Evolutionary conservation across 2,329 filamentous ascomycete genomes (phyloP).

Genomic region (Pseudocercospora cruenta): DNA sequence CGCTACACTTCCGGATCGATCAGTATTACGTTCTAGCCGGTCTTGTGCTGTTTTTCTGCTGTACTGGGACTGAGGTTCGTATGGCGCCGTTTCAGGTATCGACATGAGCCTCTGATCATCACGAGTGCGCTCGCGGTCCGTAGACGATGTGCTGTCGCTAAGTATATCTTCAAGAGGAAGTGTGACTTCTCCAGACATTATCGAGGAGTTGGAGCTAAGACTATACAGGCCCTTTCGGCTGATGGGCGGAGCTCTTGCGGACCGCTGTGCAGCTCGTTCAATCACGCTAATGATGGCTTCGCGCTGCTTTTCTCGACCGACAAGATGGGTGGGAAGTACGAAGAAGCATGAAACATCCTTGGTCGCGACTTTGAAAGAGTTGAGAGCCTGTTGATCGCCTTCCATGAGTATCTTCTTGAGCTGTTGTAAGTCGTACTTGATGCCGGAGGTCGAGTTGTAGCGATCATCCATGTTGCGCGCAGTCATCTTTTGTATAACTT

Average conservation of each 20-base stretch:
- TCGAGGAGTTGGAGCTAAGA: slow-evolving; percentile 52
- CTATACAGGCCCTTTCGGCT: slow-evolving; percentile 49
- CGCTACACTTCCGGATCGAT: slow-evolving; percentile 22
- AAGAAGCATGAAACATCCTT: slow-evolving; percentile 93
- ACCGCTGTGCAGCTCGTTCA: slow-evolving; percentile 72
- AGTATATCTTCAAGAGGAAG: slow-evolving; percentile 46
- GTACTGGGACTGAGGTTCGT: slow-evolving; percentile 22
- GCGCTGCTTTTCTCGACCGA: slow-evolving; percentile 76
- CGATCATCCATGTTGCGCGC: slow-evolving; percentile 84
- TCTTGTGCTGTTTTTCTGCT: slow-evolving; percentile 18
- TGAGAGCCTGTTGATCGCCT: slow-evolving; percentile 72
- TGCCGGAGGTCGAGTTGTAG: slow-evolving; percentile 85
- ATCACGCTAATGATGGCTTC: slow-evolving; percentile 73
- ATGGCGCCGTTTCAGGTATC: slow-evolving; percentile 36
- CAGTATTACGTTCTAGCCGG: slow-evolving; percentile 10
- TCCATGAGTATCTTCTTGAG: slow-evolving; percentile 75
- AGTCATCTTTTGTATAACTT: slow-evolving; percentile 89
- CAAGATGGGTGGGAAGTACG: slow-evolving; percentile 77
- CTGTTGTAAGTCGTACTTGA: slow-evolving; percentile 77
- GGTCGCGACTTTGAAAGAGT: slow-evolving; percentile 75
- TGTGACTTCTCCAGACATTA: slow-evolving; percentile 35
- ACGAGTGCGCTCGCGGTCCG: slow-evolving; percentile 50
- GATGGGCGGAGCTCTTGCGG: slow-evolving; percentile 45
- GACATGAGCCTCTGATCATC: slow-evolving; percentile 45
- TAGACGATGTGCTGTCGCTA: slow-evolving; percentile 56